Conservation (phyloP, 2,329 filamentous ascomycete genomes). For the Cordyceps farinosa region DNA sequence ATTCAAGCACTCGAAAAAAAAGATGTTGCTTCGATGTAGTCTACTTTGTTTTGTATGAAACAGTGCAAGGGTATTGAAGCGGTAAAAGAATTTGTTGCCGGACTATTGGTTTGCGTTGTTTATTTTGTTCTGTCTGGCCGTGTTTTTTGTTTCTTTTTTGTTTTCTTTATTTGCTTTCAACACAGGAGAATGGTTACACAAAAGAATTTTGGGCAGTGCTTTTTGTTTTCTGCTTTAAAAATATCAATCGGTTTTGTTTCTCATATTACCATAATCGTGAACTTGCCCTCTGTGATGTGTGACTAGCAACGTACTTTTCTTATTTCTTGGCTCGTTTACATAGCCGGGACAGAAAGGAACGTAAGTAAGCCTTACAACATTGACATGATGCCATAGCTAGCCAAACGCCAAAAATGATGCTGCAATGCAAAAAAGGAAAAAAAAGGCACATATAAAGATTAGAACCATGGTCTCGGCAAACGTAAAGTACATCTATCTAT, state of each 20-base stretch:
- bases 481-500: not conserved
- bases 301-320: not conserved
- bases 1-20: not conserved
- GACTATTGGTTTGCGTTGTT: not conserved
- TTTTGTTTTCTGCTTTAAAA: not conserved
- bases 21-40: not conserved
- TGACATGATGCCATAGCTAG: conserved; percentile 1
- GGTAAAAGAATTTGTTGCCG: not conserved
- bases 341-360: not conserved
- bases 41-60: not conserved
- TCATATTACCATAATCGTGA: not conserved
- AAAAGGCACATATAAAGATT: not conserved
- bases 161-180: conserved; percentile 3
- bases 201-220: conserved; percentile 14
- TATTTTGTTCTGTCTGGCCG: not conserved
- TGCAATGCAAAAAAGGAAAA: conserved; percentile 13
- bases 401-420: conserved; percentile 11
- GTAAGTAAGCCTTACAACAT: not conserved
- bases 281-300: not conserved
- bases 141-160: not conserved
- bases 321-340: not conserved
- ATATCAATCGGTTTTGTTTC: not conserved
- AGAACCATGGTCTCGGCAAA: not conserved
- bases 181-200: conserved; percentile 18
- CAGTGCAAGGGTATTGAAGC: not conserved